phyloP scores from a whole-genome alignment of 768 basidiomycete species.

The Kwoniella bestiolae region DNA sequence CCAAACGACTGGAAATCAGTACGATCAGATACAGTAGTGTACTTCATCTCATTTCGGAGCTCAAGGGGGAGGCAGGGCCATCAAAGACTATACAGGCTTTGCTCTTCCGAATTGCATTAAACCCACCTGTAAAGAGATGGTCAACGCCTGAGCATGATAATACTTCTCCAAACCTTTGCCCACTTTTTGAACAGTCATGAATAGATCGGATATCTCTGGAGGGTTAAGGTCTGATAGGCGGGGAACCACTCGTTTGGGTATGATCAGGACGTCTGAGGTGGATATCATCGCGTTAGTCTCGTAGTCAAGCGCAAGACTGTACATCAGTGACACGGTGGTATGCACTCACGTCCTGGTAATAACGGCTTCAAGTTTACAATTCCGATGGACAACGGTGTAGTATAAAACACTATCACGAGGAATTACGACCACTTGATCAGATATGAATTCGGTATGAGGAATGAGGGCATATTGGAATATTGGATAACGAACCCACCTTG shows the following conservation, averaged over 20 bases:
- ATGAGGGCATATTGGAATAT: too few relatives aligned
- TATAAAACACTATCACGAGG: slow-evolving; percentile 62
- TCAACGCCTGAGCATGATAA: slow-evolving; percentile 81
- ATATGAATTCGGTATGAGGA: too few relatives aligned
- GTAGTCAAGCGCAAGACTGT: too few relatives aligned
- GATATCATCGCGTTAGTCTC: too few relatives aligned
- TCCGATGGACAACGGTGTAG: slow-evolving; percentile 71
- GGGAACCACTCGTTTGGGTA: slow-evolving; percentile 63
- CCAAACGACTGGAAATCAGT: too few relatives aligned
- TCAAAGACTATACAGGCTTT: too few relatives aligned
- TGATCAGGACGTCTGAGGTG: slow-evolving; percentile 67
- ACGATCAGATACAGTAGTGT: too few relatives aligned
- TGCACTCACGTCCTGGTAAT: slow-evolving; percentile 83
- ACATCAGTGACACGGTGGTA: background rate
- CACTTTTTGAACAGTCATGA: slow-evolving; percentile 76
- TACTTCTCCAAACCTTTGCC: slow-evolving; percentile 78
- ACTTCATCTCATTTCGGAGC: too few relatives aligned
- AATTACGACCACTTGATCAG: background rate
- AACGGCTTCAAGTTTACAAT: slow-evolving; percentile 95
- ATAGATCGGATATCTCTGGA: slow-evolving; percentile 76
- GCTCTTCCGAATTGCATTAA: slow-evolving; percentile 9
- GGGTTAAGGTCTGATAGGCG: slow-evolving; percentile 62
- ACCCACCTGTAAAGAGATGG: slow-evolving; percentile 83
- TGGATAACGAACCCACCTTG: slow-evolving; percentile 34
- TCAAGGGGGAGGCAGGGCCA: too few relatives aligned